phyloP scores from a whole-genome alignment of 768 basidiomycete genomes.

The Paxillus involutus region DNA sequence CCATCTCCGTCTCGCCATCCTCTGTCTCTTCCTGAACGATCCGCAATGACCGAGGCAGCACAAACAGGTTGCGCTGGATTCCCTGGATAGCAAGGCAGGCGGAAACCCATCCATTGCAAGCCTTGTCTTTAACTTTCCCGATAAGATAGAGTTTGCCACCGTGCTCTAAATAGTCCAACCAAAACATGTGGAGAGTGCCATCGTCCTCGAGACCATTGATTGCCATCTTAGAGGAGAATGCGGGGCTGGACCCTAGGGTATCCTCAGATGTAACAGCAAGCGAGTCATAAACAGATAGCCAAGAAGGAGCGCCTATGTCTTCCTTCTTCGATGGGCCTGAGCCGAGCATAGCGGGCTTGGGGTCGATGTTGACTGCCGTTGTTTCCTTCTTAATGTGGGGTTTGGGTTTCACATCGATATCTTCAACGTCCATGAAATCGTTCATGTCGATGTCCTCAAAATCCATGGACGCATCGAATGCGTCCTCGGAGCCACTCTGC shows the following conservation, averaged over 20 bases:
- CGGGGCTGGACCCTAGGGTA: constrained; percentile 44
- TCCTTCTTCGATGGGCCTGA: constrained; percentile 41
- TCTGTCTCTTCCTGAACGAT: constrained; percentile 39
- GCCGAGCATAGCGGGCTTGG: constrained; percentile 8
- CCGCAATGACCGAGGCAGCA: constrained; percentile 73
- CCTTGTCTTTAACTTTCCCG: constrained; percentile 87
- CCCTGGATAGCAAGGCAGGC: constrained; percentile 85
- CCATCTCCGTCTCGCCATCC: constrained; percentile 33
- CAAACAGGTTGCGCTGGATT: constrained; percentile 87
- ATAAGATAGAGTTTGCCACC: constrained; percentile 85
- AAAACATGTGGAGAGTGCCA: constrained; percentile 88
- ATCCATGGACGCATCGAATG: constrained; percentile 48
- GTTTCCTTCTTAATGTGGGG: constrained; percentile 27
- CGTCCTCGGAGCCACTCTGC: constrained; percentile 47
- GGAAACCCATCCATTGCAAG: constrained; percentile 65
- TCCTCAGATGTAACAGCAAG: constrained; percentile 63
- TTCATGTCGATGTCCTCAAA: constrained; percentile 63
- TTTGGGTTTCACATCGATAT: constrained; percentile 46
- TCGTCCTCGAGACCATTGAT: constrained; percentile 75
- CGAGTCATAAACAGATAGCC: constrained; percentile 77
- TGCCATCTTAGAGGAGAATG: constrained; percentile 39
- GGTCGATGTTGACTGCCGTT: constrained; percentile 3
- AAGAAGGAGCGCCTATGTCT: constrained; percentile 50
- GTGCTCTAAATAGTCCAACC: constrained; percentile 92
- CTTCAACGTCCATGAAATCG: constrained; percentile 57